A percentile compares a stretch with the other conserved stretches of the same genome.
Conservation (phyloP, 306 rosid genomes). For the Abrus precatorius region DNA sequence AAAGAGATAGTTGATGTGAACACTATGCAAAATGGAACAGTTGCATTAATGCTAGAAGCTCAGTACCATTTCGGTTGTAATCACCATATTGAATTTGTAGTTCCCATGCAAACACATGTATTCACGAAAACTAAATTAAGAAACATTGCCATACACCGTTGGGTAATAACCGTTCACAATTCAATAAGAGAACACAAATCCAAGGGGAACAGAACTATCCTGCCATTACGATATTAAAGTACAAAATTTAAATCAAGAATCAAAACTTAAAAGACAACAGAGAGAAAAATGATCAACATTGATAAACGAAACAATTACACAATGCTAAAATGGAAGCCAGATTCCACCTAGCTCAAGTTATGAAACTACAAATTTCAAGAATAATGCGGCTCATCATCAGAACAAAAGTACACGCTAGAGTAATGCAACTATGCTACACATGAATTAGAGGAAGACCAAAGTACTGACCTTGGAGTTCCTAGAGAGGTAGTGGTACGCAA, state of each 20-base stretch:
- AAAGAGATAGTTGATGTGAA: neutral
- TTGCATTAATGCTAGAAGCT: no score
- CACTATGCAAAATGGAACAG: neutral
- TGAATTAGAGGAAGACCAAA: neutral
- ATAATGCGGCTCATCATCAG: slow-evolving; percentile 45
- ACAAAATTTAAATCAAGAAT: slow-evolving; percentile 39
- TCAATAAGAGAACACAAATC: neutral
- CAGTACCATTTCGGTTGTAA: no score
- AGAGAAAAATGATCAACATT: slow-evolving; percentile 30
- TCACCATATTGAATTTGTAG: neutral
- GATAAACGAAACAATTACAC: slow-evolving; percentile 40
- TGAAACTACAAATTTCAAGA: neutral
- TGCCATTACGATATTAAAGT: neutral
- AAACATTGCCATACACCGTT: neutral
- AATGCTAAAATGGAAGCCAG: slow-evolving; percentile 33
- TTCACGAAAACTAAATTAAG: neutral
- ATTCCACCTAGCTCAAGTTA: slow-evolving; percentile 43
- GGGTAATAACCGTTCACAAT: slow-evolving; percentile 19
- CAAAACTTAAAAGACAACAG: neutral
- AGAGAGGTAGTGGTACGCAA: slow-evolving; percentile 88
- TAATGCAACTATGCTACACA: neutral
- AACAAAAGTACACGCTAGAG: neutral
- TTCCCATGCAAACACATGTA: slow-evolving; percentile 47
- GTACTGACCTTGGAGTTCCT: slow-evolving; percentile 67
- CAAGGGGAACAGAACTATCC: neutral